These are phyloP conservation scores for Candida ulmi DNA, from an alignment of 805 yeast species.

Conservation along the genomic window DNA sequence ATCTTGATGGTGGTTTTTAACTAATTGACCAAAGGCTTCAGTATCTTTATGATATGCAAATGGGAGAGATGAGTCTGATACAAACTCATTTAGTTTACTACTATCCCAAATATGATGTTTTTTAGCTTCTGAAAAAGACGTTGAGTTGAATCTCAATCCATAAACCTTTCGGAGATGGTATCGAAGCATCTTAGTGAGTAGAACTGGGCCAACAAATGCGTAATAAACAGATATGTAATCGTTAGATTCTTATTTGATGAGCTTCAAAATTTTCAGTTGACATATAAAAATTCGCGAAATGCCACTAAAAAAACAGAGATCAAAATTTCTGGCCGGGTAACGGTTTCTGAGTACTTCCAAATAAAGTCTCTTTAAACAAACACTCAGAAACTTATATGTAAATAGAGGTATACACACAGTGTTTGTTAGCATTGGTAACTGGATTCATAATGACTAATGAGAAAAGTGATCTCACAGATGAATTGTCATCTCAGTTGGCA, in stretches of 20 bases:
- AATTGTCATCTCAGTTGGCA: neutral
- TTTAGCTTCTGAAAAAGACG: neutral
- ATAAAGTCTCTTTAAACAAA: no score
- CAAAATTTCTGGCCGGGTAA: no score
- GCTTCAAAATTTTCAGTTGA: neutral
- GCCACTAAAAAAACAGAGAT: no score
- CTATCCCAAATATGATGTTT: neutral
- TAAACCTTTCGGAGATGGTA: neutral
- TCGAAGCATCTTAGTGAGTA: neutral
- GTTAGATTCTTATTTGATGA: neutral
- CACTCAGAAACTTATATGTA: no score
- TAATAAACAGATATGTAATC: neutral
- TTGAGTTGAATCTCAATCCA: neutral
- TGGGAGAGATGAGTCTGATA: constrained; percentile 12
- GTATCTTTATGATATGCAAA: constrained; percentile 33
- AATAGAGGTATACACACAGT: no score
- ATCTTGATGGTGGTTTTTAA: constrained; percentile 31
- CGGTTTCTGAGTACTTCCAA: no score
- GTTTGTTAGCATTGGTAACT: no score
- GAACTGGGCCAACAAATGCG: neutral
- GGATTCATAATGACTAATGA: neutral
- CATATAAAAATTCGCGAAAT: neutral
- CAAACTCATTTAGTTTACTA: neutral
- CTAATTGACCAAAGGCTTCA: constrained; percentile 38
- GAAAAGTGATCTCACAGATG: neutral